Evolutionary conservation across 192 early-diverging fungal genomes (phyloP), one percentile per base, ranked within the genome.

Genomic region (Coemansia sp.): DNA sequence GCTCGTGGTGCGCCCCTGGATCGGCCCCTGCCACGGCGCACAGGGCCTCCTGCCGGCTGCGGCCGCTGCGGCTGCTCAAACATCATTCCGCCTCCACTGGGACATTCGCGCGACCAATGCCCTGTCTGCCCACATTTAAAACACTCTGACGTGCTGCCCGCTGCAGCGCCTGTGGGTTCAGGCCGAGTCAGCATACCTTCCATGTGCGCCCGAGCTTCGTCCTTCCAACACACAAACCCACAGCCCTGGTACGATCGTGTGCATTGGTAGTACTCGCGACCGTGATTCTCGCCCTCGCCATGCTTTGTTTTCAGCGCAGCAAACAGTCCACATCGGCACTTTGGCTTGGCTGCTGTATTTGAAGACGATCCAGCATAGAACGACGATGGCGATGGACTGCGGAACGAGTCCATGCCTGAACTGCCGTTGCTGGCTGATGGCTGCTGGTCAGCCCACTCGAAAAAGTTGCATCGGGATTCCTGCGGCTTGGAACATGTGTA

Each of bases 401-500:
- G 4, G 23, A 41, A 47, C 47, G 22, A 22, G 12, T 12, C 43
- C 29, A 51, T 61, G 58, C 29, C 29, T 56, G 55, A 31, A 14
- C 11, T 57, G 43, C 21, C 56, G 27, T 45, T 56, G 37, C n/a
- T 51, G 12, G 51, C 12, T 11, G 49, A 16, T 27, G 6, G 52
- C 6, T 41, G 66, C 51, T 78, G 69, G 54, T 91, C 89, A 7
- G 67, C 77, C 89, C 88, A 89, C 22, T 72, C 43, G 65, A 91
- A 89, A 56, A 80, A 91, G 4, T 61, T 66, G 53, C 88, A 91
- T 0, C 58, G 61, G 1, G 72, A 21, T 0, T 81, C 77, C 19
- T 62, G 57, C 2, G 62, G 41, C 21, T 75, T 67, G 12, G 74
- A 59, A 48, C 87, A 88, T 3, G 41, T 72, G 43, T 64, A 85